phyloP scores from a whole-genome alignment of 176 grass and related monocot species.

The Oryza glaberrima region DNA sequence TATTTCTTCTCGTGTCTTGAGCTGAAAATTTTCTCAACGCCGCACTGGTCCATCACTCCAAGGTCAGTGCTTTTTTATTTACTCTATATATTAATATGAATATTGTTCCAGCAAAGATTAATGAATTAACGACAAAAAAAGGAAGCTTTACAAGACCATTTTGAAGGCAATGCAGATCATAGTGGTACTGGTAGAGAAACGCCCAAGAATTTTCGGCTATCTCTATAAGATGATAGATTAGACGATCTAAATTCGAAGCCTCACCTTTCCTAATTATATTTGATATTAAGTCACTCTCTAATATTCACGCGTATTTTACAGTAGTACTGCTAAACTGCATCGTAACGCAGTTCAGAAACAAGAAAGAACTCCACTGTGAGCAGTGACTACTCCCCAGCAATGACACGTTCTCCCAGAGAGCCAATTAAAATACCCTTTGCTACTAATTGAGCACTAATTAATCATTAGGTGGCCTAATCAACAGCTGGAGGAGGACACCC shows the following conservation, averaged over 20 bases:
- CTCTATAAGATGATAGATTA: too few species aligned
- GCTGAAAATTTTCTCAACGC: background rate
- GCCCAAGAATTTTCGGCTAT: too few species aligned
- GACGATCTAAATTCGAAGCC: too few species aligned
- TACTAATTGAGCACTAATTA: constrained; percentile 38
- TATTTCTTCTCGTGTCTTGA: background rate
- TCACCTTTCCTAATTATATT: too few species aligned
- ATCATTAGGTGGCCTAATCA: constrained; percentile 38
- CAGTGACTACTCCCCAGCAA: background rate
- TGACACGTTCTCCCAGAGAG: background rate
- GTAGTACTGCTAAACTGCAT: too few species aligned
- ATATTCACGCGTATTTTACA: too few species aligned
- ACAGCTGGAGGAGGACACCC: constrained; percentile 46
- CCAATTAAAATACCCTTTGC: constrained; percentile 2
- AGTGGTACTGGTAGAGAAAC: too few species aligned
- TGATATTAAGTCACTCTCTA: too few species aligned
- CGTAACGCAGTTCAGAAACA: background rate
- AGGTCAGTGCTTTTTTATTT: background rate
- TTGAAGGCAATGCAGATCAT: background rate
- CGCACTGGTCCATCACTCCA: background rate
- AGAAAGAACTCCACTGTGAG: background rate
- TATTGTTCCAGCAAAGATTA: background rate
- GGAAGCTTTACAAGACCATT: background rate
- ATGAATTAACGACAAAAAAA: background rate
- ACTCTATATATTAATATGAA: background rate